Base-by-base conservation (phyloP, 371 early-diverging fungal genomes). In the Haplosporangium sp. region DNA sequence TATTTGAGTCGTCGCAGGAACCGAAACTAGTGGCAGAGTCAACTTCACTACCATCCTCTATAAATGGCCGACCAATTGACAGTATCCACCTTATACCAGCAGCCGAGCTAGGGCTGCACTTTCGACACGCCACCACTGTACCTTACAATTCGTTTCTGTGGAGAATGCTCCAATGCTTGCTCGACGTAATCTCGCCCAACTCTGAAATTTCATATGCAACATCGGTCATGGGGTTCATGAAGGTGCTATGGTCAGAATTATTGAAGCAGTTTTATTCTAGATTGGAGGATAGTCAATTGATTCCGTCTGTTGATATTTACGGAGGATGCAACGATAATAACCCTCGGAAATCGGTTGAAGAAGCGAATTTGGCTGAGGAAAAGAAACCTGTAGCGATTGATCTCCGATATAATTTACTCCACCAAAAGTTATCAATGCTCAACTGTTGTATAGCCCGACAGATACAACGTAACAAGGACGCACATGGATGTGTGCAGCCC, bases 341-440 rank as follows among this genome's bases (percentile, higher is more conserved):
- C 39, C 3, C 63, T 56, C 2, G 45, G 47, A 11, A 58, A 35
- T n/a, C 71, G 65, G 11, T 61, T 35, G 50, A 13, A 27, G 56
- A 37, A 27, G 1, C 53, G 42, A 38, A 56, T 55, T 9, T 20
- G 45, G 42, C 61, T 13, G 60, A 62, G 57, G 73, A 76, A 67
- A 65, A 67, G 37, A 81, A 77, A 27, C 79, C 75, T 5, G 82
- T 86, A 37, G 90, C 88, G 4, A 90, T 96, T 34, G 96, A 96
- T 66, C 81, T 95, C 45, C 85, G 92, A 7, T 93, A 87, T 69
- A 90, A 86, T 63, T 76, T 96, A 45, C 69, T 95, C 3, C 91
- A 95, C 68, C 97, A 97, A 88, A 97, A 97, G 66, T 82, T 97
- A 17, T 88, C 92, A 45, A 95, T 97, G 96, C 82, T 97, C 44